phyloP scores from a whole-genome alignment of 106 monocot genomes.

The Allium fistulosum region DNA sequence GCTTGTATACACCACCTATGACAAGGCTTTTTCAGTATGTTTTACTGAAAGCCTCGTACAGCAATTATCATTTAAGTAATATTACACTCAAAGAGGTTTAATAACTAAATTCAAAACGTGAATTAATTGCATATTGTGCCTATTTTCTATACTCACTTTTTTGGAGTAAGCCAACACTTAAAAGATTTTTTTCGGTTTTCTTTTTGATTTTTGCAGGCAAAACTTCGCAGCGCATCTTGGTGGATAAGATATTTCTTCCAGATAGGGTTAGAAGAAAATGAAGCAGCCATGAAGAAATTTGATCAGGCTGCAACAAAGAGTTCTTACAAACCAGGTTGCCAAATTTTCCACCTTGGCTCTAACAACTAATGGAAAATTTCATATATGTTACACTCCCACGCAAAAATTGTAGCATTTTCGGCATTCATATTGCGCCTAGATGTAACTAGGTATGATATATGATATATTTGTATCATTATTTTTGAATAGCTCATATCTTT shows the following conservation, averaged over 20 bases:
- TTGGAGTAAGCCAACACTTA: background rate
- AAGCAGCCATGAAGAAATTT: constrained; percentile 59
- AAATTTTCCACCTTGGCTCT: constrained; percentile 57
- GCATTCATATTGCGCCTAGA: too few species aligned
- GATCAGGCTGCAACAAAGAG: constrained; percentile 37
- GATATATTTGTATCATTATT: too few species aligned
- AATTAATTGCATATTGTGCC: too few species aligned
- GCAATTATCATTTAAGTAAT: too few species aligned
- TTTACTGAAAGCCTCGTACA: too few species aligned
- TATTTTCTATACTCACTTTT: too few species aligned
- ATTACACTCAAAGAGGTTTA: too few species aligned
- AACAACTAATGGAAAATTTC: background rate
- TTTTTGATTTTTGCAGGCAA: constrained; percentile 29
- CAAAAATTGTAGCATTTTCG: background rate
- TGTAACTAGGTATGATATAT: too few species aligned
- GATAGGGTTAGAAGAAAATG: constrained; percentile 61
- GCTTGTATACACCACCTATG: background rate
- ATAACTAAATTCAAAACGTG: too few species aligned
- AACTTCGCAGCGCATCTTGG: constrained; percentile 65
- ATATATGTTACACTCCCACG: background rate
- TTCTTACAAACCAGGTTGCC: constrained; percentile 57
- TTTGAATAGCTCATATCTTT: too few species aligned
- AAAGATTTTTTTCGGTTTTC: background rate
- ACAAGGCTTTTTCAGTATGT: background rate
- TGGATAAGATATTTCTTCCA: constrained; percentile 68